A percentile compares a stretch with the other conserved stretches of the same genome.
phyloP scores from a whole-genome alignment of 192 early-diverging fungal genomes.

The Podila epigama region DNA sequence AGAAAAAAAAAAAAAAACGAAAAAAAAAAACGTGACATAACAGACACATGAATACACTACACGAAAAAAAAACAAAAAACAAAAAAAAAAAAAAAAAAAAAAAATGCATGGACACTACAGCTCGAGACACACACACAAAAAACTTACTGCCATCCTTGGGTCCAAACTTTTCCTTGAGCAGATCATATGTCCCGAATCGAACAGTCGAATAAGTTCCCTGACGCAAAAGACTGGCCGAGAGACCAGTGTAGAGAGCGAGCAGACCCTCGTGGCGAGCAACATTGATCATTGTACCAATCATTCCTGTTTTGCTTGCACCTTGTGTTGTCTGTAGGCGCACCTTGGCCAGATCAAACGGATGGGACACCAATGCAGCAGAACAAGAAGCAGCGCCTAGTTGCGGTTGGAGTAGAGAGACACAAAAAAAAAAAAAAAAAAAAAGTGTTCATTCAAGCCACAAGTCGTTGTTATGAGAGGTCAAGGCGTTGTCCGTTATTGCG shows the following conservation, averaged over 20 bases:
- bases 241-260: constrained; percentile 71
- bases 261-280: constrained; percentile 75
- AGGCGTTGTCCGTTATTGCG: too few species aligned
- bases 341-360: constrained; percentile 89
- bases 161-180: constrained; percentile 63
- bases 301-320: constrained; percentile 59
- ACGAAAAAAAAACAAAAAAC: constrained; percentile 1
- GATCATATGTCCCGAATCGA: constrained; percentile 80
- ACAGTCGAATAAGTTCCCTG: constrained; percentile 85
- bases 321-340: constrained; percentile 91
- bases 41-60: neutral
- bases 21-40: neutral
- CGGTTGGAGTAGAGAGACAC: constrained; percentile 34
- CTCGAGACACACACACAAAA: neutral
- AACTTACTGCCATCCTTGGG: constrained; percentile 56
- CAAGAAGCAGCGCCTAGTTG: constrained; percentile 60
- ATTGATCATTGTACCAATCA: constrained; percentile 77
- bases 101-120: neutral
- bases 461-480: too few species aligned
- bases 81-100: neutral
- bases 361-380: constrained; percentile 67
- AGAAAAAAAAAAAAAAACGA: too few species aligned
- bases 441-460: neutral
- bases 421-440: neutral
- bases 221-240: constrained; percentile 76